Evolutionary conservation across 805 yeast species (phyloP), one percentile per base, ranked within the genome.

Genomic region (Pichia californica): DNA sequence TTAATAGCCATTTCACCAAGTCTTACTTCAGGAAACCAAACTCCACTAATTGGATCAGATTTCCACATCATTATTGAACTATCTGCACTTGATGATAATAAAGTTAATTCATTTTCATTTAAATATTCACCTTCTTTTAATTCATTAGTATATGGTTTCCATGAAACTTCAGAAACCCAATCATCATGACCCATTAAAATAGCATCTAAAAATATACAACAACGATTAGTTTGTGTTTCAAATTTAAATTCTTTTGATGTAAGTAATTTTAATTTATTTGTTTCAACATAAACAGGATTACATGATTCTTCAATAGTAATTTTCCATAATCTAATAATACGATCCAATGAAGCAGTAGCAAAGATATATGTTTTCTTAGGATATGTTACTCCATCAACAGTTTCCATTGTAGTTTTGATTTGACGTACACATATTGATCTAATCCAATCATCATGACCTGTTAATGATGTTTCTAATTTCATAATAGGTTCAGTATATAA

Each of bases 381-480:
- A 18, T 31, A 35, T 19, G 25, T 18, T 9, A 39, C 31, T 15
- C 15, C 36, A 27, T 44, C 34, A 20, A 40, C 38, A 1, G 32
- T 28, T 0, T 63, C 61, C 15, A 23, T 27, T 16, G 66, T 70
- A 7, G 27, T 28, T n/a, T 25, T 40, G 31, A 66, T 66, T 44
- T 71, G 62, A 30, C 73, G 77, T 56, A 87, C 77, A 1, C 79
- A 72, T 26, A 93, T 63, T 13, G 87, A 72, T 57, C 84, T 83
- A 40, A 93, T 76, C 99, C 99, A 93, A 62, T 89, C 96, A 63
- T 93, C 99, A 60, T 93, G 99, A 5, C 99, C 99, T 23, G 79
- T 73, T 28, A 93, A 63, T 8, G 66, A 66, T 71, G 64, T 11
- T 51, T 44, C 29, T 15, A 44, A 25, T 3, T 39, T 33, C 13